Evolutionary conservation across 192 early-diverging fungal genomes (phyloP), one percentile per base, ranked within the genome.

Genomic region (Rhizophlyctis rosea): DNA sequence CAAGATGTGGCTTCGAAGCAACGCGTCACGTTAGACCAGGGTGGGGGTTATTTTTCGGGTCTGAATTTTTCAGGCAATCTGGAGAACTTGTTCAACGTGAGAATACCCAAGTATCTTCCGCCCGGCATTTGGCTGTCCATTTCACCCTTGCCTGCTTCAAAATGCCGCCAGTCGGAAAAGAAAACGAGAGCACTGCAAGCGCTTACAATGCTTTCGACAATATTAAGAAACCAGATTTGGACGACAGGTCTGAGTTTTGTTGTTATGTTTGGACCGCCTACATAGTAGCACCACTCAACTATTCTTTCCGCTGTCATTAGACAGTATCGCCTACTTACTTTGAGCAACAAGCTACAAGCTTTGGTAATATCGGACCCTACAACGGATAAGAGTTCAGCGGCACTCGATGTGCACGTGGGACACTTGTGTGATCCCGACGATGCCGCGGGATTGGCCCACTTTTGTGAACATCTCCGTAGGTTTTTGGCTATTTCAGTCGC

Each of bases 391-490:
- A 75, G 87, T 5, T 82, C 85, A 13, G 89, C 89, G 16, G 87
- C 89, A 4, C 58, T 91, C 36, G 91, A 91, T 75, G 88, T 91
- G 25, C 86, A 91, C 68, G 90, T 94, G 29, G 91, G 91, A 1
- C 85, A 88, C 59, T 71, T 88, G 39, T 76, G 75, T 56, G 91
- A 94, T 71, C 88, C 87, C 14, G 87, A 80, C 44, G 86, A 88
- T 50, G 77, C 85, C 36, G 83, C 86, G 57, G 92, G 92, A 3
- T 73, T 94, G 39, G 90, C 91, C 9, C 92, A 94, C 61, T 83
- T 94, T 86, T 81, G 83, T 59, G 90, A 92, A 62, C 90, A 92
- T 67, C 50, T 92, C 34, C 70, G 64, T 65, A 32, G 23, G 64
- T 65, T 0, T 13, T 28, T 58, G 57, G 13, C 32, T 39, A 35